phyloP scores from a whole-genome alignment of 2,329 filamentous ascomycete genomes.

The Alternaria sp. region DNA sequence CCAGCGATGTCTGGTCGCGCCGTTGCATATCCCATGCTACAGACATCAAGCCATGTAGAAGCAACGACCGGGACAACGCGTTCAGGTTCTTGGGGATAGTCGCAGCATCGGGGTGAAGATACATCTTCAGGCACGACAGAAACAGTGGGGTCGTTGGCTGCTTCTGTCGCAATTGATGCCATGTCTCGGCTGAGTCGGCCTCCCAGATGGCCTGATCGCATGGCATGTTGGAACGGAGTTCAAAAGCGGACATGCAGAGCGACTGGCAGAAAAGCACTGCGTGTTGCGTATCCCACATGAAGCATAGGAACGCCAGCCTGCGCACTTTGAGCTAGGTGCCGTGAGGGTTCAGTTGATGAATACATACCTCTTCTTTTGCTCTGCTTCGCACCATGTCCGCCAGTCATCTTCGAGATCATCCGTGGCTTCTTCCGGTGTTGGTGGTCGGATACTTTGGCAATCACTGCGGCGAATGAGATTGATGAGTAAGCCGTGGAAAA shows the following conservation, averaged over 20 bases:
- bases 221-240: slow-evolving; percentile 63
- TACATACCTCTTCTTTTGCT: slow-evolving; percentile 63
- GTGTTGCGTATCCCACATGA: slow-evolving; percentile 71
- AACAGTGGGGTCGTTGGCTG: slow-evolving; percentile 53
- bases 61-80: slow-evolving; percentile 59
- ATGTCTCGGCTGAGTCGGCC: slow-evolving; percentile 59
- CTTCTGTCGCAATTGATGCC: slow-evolving; percentile 53
- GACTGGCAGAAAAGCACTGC: slow-evolving; percentile 70
- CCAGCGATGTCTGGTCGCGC: slow-evolving; percentile 66
- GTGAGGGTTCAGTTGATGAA: neutral
- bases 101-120: slow-evolving; percentile 55
- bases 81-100: slow-evolving; percentile 53
- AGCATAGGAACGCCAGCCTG: slow-evolving; percentile 64
- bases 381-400: slow-evolving; percentile 60
- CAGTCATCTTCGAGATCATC: slow-evolving; percentile 57
- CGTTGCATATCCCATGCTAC: slow-evolving; percentile 67
- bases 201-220: slow-evolving; percentile 65
- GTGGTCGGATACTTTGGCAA: slow-evolving; percentile 55
- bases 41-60: slow-evolving; percentile 68
- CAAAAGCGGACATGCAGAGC: slow-evolving; percentile 70
- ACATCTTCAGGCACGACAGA: slow-evolving; percentile 62
- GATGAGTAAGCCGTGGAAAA: slow-evolving; percentile 64
- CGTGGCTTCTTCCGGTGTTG: slow-evolving; percentile 41
- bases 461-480: slow-evolving; percentile 62
- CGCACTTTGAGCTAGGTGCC: neutral